A percentile compares a stretch with the other conserved stretches of the same genome.
Conservation (phyloP, 179 eudicot species). For the Spinacia oleracea region DNA sequence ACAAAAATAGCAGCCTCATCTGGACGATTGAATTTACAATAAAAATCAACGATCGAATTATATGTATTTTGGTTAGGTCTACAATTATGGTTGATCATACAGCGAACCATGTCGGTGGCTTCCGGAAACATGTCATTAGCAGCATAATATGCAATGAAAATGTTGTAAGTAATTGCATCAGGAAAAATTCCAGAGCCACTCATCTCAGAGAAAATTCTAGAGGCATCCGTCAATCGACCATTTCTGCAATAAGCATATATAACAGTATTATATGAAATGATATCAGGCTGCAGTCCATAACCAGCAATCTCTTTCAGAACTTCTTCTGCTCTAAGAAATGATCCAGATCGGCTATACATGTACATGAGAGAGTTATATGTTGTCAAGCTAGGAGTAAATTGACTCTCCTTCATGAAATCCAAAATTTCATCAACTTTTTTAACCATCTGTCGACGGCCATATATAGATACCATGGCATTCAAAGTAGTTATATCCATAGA, state of each 20-base stretch:
- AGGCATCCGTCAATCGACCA: conserved; percentile 75
- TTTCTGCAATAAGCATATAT: conserved; percentile 82
- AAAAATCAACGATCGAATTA: conserved; percentile 77
- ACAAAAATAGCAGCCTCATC: conserved; percentile 70
- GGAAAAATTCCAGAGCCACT: conserved; percentile 56
- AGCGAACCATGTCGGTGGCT: conserved; percentile 63
- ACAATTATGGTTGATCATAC: conserved; percentile 76
- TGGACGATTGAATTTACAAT: conserved; percentile 57
- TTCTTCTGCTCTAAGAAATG: conserved; percentile 66
- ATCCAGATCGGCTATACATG: conserved; percentile 69
- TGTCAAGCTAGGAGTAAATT: conserved; percentile 73
- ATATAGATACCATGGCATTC: conserved; percentile 86
- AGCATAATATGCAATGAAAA: conserved; percentile 72
- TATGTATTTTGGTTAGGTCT: conserved; percentile 77
- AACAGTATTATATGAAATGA: conserved; percentile 80
- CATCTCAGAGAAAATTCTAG: conserved; percentile 65
- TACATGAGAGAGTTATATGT: conserved; percentile 85
- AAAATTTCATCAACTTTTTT: conserved; percentile 61
- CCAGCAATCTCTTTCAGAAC: conserved; percentile 55
- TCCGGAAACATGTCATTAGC: conserved; percentile 76
- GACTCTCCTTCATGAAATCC: conserved; percentile 61
- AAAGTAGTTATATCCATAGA: conserved; percentile 66
- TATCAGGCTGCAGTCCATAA: conserved; percentile 72
- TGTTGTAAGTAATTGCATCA: conserved; percentile 84
- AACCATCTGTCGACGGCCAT: conserved; percentile 78